phyloP scores from a whole-genome alignment of 2,329 filamentous ascomycete species.

The Alternaria burnsii region DNA sequence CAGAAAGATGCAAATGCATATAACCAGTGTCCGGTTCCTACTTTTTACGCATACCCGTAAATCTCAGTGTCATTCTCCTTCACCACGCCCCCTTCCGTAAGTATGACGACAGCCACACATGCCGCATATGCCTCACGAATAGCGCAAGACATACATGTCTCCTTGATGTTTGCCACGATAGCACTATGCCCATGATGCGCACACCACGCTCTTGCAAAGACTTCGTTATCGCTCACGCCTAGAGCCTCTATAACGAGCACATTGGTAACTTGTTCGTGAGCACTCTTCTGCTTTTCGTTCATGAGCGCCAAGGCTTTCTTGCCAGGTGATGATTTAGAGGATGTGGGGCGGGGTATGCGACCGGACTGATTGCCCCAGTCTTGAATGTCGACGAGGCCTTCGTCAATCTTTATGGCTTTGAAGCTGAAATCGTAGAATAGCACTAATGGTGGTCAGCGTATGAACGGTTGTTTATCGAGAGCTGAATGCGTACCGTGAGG shows the following conservation, averaged over 20 bases:
- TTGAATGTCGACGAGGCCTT: constrained; percentile 67
- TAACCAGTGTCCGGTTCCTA: not conserved
- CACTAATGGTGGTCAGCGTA: constrained; percentile 49
- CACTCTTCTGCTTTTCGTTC: constrained; percentile 27
- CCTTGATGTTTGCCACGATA: constrained; percentile 72
- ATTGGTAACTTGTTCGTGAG: constrained; percentile 60
- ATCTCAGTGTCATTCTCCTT: constrained; percentile 56
- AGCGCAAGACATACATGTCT: constrained; percentile 77
- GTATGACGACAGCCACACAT: constrained; percentile 74
- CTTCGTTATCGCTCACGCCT: constrained; percentile 77
- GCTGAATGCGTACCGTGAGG: constrained; percentile 46
- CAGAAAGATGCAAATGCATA: constrained; percentile 15
- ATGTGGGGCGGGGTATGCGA: constrained; percentile 38
- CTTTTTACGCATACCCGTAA: constrained; percentile 14
- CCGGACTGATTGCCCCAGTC: constrained; percentile 66
- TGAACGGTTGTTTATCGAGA: no score
- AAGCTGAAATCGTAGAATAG: constrained; percentile 77
- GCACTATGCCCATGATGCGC: constrained; percentile 77
- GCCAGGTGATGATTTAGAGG: constrained; percentile 43
- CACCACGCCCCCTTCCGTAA: constrained; percentile 59
- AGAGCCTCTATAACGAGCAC: constrained; percentile 77
- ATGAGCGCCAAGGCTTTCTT: constrained; percentile 44
- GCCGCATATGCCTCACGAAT: constrained; percentile 79
- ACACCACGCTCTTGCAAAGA: constrained; percentile 79
- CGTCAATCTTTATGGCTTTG: constrained; percentile 67